Conservation (phyloP, 306 rosid genomes). For the Casuarina cunninghamiana region DNA sequence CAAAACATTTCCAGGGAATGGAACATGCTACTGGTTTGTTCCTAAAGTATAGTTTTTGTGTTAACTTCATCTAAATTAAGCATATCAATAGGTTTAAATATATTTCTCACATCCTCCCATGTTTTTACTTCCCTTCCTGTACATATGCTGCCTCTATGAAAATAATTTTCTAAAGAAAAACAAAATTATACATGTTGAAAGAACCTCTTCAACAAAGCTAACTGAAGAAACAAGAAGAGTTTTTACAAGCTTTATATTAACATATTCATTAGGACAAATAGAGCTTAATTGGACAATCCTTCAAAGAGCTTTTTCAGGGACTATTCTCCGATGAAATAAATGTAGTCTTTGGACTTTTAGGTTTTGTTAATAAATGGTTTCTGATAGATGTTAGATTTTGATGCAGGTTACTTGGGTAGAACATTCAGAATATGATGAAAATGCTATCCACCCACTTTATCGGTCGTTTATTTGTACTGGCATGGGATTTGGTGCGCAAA, state of each 20-base stretch:
- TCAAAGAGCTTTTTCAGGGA: not conserved
- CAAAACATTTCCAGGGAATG: not conserved
- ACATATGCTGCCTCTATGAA: not conserved
- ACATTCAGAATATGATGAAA: constrained; percentile 77
- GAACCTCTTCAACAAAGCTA: not conserved
- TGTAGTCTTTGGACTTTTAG: not conserved
- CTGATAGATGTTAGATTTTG: constrained; percentile 1
- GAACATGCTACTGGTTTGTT: not conserved
- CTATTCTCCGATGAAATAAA: not conserved
- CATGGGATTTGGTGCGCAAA: constrained; percentile 75
- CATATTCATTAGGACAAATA: not conserved
- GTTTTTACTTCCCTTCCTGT: not conserved
- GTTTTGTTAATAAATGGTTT: not conserved
- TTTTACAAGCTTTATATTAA: not conserved
- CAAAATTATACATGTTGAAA: not conserved
- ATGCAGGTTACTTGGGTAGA: constrained; percentile 91
- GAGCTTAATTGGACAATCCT: not conserved
- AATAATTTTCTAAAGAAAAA: not conserved
- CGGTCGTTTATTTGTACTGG: constrained; percentile 57
- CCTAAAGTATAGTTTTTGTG: not conserved
- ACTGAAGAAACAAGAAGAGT: not conserved
- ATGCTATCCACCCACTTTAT: constrained; percentile 56
- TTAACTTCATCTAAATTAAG: not conserved
- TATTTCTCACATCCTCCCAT: not conserved
- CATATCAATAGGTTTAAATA: not conserved